Conservation (phyloP, 768 basidiomycete genomes). For the Paxillus involutus region DNA sequence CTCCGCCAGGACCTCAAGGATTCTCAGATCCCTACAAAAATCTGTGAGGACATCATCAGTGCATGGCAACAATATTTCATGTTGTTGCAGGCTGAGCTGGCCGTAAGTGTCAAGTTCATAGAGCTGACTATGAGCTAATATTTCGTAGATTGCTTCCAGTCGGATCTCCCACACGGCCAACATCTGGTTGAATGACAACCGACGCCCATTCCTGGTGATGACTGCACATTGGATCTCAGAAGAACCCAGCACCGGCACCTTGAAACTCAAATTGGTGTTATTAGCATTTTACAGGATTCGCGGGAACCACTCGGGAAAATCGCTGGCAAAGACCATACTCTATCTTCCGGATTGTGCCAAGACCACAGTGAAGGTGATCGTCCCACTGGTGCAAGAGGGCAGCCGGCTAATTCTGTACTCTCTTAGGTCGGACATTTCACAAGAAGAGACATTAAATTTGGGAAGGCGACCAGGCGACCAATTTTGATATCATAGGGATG, state of each 20-base stretch:
- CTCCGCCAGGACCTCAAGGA: too few species aligned
- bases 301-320: conserved; percentile 12
- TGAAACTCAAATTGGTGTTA: conserved; percentile 7
- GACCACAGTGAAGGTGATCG: not conserved
- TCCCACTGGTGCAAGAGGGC: too few species aligned
- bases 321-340: not conserved
- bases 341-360: not conserved
- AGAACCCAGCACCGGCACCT: not conserved
- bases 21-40: too few species aligned
- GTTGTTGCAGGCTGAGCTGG: too few species aligned
- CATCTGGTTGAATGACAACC: not conserved
- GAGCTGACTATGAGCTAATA: not conserved
- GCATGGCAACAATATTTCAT: too few species aligned
- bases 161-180: not conserved
- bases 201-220: too few species aligned
- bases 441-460: too few species aligned
- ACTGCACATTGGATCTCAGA: not conserved
- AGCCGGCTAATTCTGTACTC: too few species aligned
- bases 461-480: too few species aligned
- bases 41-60: too few species aligned
- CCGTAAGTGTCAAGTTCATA: too few species aligned
- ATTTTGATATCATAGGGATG: too few species aligned
- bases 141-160: not conserved
- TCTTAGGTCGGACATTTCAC: conserved; percentile 5
- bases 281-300: conserved; percentile 16